These are phyloP conservation scores for Berberis vulgaris DNA, from an alignment of 164 flowering plant species.

Conservation along the genomic window DNA sequence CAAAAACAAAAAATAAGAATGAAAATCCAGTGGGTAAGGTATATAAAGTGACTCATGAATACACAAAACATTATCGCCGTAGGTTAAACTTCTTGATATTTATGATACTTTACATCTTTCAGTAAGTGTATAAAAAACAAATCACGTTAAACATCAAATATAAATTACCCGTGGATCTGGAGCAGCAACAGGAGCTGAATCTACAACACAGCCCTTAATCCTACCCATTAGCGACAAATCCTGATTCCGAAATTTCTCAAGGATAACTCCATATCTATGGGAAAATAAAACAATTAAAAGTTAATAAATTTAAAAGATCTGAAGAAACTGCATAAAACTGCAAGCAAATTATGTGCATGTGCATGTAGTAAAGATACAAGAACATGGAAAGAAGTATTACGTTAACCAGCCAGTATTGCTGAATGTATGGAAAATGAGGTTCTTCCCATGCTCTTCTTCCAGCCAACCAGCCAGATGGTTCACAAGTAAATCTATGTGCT, in stretches of 20 bases:
- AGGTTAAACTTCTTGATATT: no score
- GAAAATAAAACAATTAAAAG: slow-evolving; percentile 1
- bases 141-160: neutral
- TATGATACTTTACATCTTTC: no score
- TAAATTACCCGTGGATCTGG: slow-evolving; percentile 82
- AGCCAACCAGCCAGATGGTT: slow-evolving; percentile 86
- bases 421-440: slow-evolving; percentile 79
- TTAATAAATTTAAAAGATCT: neutral
- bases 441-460: slow-evolving; percentile 74
- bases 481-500: slow-evolving; percentile 68
- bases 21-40: no score
- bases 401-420: slow-evolving; percentile 99
- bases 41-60: no score
- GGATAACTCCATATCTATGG: slow-evolving; percentile 70
- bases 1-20: no score
- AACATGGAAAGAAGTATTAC: slow-evolving; percentile 38
- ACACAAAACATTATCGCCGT: no score
- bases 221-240: slow-evolving; percentile 50
- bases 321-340: neutral
- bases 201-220: slow-evolving; percentile 88
- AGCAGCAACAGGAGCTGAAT: slow-evolving; percentile 93
- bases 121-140: neutral
- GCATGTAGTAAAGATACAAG: neutral
- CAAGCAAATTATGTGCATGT: neutral
- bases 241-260: slow-evolving; percentile 65